Evolutionary conservation across 148 eudicot genomes (phyloP), one percentile per base, ranked within the genome.

Genomic region (Vaccinium darrowii): DNA sequence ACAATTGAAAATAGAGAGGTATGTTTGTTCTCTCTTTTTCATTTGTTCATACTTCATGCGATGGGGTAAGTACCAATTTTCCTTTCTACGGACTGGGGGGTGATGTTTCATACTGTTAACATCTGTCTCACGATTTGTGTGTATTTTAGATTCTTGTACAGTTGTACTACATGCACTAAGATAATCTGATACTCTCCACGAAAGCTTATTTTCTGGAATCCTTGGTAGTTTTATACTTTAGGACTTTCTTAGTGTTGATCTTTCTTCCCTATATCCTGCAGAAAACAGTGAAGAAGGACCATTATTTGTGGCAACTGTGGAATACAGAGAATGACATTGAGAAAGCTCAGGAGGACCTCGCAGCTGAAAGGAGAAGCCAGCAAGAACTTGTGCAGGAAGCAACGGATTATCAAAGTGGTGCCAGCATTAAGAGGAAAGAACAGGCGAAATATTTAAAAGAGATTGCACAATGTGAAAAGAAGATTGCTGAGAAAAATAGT

Each of bases 271-370:
- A 51, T 43, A 77, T 80, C 43, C 76, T 91, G 91, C 98, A 97
- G 99, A 97, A 93, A 97, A 73, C 90, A 51, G 84, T 94, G 91
- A 97, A 95, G 95, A 94, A 89, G 81, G 96, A 97, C 84, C 94
- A 97, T 87, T 97, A 84, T 85, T 91, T 95, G 63, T 97, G 99
- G 99, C 98, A 95, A 88, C 87, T 97, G 58, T 93, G 89, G 86
- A 95, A 90, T 87, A 88, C 95, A 83, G 94, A 93, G 81, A 95
- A 87, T 72, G 99, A 97, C 86, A 86, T 90, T 71, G 90, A 88
- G 79, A 93, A 92, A 85, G 90, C 89, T 80, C 89, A 85, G 36
- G 93, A 89, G 84, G 99, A 95, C 76, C 87, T 92, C 60, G 93
- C 91, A 77, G 88, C 84, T 84, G 98, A 92, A 84, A 90, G 90